phyloP scores from a whole-genome alignment of 108 stramenopile genomes.

The Skeletonema menzelii region DNA sequence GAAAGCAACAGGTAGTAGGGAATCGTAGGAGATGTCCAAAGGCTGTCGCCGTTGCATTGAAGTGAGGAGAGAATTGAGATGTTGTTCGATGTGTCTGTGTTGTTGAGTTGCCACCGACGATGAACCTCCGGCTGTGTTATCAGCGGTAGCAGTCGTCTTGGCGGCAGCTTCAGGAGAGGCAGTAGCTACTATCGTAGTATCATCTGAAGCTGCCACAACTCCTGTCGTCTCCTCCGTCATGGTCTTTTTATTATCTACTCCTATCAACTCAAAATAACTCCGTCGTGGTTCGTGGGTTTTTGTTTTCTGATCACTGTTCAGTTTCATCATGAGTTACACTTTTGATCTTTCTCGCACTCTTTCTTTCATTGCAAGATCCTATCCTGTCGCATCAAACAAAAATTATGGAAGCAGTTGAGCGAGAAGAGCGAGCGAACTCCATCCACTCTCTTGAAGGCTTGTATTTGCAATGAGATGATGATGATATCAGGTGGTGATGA shows the following conservation, averaged over 20 bases:
- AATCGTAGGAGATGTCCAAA: slow-evolving; percentile 78
- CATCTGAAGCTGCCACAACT: not conserved
- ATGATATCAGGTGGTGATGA: no score
- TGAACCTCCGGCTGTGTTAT: not conserved
- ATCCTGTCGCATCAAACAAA: no score
- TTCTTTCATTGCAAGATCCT: no score
- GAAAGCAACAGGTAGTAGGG: slow-evolving; percentile 51
- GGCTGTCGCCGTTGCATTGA: slow-evolving; percentile 58
- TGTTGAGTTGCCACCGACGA: slow-evolving; percentile 9
- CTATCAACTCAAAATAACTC: no score
- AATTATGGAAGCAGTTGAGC: no score
- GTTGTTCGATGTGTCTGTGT: slow-evolving; percentile 34
- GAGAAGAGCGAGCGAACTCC: no score
- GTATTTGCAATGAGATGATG: not conserved
- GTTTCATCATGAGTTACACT: no score
- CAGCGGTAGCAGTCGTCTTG: slow-evolving; percentile 5
- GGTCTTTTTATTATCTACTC: no score
- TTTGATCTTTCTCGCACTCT: no score
- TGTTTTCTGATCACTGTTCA: no score
- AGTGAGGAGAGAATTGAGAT: slow-evolving; percentile 37
- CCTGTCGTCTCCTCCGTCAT: not conserved
- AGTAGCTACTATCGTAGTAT: not conserved
- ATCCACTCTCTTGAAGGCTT: no score
- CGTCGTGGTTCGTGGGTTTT: no score
- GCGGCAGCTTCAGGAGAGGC: not conserved